Conservation (phyloP, 495 filamentous ascomycete species). For the Cercophora samala region DNA sequence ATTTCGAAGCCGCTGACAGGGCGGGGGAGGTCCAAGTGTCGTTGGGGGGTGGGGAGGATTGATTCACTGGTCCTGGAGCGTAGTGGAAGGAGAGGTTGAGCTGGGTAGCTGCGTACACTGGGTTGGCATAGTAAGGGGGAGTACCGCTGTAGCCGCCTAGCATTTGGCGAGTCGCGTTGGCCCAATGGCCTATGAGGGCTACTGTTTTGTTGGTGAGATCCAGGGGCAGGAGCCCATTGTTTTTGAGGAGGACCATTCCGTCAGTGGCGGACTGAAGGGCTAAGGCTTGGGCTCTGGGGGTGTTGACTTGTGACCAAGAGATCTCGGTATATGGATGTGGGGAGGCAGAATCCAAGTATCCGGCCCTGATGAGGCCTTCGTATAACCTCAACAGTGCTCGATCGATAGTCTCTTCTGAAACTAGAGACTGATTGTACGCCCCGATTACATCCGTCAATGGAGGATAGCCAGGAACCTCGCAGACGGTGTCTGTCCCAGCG, state of each 20-base stretch:
- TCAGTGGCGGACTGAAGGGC: conserved; percentile 32
- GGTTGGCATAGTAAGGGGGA: conserved; percentile 33
- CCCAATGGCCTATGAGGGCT: conserved; percentile 39
- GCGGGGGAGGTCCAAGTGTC: conserved; percentile 54
- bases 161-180: conserved; percentile 30
- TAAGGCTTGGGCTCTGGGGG: conserved; percentile 32
- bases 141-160: conserved; percentile 40
- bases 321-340: conserved; percentile 31
- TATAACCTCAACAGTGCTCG: conserved; percentile 36
- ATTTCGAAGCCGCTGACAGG: conserved; percentile 32
- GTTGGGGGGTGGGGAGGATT: conserved; percentile 43
- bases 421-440: conserved; percentile 34
- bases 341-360: conserved; percentile 36
- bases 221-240: conserved; percentile 34
- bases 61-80: conserved; percentile 35
- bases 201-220: conserved; percentile 25
- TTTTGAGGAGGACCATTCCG: conserved; percentile 37
- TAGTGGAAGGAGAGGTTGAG: conserved; percentile 26
- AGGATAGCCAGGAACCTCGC: conserved; percentile 28
- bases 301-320: conserved; percentile 36
- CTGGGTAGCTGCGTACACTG: conserved; percentile 34
- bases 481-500: conserved; percentile 40
- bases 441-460: conserved; percentile 30
- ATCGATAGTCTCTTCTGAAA: conserved; percentile 37
- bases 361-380: conserved; percentile 35